A percentile compares a stretch with the other conserved stretches of the same genome.
These are phyloP conservation scores for Sordariomycetes sp. DNA, from an alignment of 2,329 filamentous ascomycete genomes.

Conservation along the genomic window DNA sequence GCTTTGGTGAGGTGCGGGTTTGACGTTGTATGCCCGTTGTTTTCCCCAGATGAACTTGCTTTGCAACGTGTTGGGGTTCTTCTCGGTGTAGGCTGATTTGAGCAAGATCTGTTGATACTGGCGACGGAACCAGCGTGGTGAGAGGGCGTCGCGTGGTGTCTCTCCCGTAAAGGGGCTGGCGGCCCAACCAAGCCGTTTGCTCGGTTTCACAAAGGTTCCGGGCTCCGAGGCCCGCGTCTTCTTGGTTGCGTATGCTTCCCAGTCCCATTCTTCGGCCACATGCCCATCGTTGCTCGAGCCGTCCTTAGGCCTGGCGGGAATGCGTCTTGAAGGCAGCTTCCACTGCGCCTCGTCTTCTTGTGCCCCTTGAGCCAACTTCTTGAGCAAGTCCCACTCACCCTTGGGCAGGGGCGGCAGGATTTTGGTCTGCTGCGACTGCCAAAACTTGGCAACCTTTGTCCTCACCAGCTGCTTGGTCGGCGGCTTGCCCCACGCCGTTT, in stretches of 20 bases:
- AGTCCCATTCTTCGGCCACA: slow-evolving; percentile 23
- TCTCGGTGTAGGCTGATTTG: slow-evolving; percentile 30
- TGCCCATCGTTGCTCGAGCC: not conserved
- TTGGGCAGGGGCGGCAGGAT: slow-evolving; percentile 44
- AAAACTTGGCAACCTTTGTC: slow-evolving; percentile 38
- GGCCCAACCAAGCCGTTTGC: no score
- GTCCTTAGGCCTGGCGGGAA: not conserved
- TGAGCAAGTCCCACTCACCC: slow-evolving; percentile 47
- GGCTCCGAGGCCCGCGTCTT: no score
- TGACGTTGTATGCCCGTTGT: no score
- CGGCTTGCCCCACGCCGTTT: slow-evolving; percentile 40
- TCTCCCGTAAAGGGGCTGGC: not conserved
- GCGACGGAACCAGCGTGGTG: slow-evolving; percentile 32
- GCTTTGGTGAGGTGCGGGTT: no score
- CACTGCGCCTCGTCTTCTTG: slow-evolving; percentile 23
- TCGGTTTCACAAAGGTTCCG: not conserved
- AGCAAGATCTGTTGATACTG: slow-evolving; percentile 37
- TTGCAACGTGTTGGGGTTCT: slow-evolving; percentile 17
- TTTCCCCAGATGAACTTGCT: slow-evolving; percentile 38
- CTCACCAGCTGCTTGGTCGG: slow-evolving; percentile 25
- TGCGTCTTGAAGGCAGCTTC: slow-evolving; percentile 15
- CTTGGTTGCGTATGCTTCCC: slow-evolving; percentile 29
- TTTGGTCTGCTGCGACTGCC: slow-evolving; percentile 32
- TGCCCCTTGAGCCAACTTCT: slow-evolving; percentile 32
- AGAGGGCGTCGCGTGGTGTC: not conserved